Evolutionary conservation across 176 grass and related monocot species (phyloP).

Genomic region (Puya raimondii): DNA sequence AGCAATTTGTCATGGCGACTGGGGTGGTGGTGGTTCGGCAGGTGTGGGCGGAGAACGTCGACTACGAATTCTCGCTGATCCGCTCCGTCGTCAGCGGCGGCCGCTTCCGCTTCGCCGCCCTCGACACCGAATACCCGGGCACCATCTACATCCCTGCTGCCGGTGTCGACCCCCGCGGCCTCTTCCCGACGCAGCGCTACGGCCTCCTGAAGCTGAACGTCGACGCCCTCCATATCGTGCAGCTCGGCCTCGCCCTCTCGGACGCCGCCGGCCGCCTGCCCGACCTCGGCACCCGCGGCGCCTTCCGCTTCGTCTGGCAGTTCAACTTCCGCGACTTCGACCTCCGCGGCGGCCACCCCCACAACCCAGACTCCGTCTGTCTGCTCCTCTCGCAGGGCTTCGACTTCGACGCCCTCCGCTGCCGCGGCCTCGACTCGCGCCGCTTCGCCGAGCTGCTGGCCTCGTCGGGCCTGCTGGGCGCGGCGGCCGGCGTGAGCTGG

Average conservation of each 20-base stretch:
- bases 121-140: constrained; percentile 96
- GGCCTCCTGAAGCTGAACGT: constrained; percentile 57
- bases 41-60: constrained; percentile 78
- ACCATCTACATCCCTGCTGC: constrained; percentile 34
- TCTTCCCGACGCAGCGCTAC: constrained; percentile 49
- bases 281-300: constrained; percentile 63
- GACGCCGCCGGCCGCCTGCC: constrained; percentile 19
- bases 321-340: constrained; percentile 93
- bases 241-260: constrained; percentile 67
- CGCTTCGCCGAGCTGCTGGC: constrained; percentile 47
- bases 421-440: constrained; percentile 32
- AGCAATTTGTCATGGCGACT: no score
- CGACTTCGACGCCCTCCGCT: constrained; percentile 49
- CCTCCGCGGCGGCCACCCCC: constrained; percentile 35
- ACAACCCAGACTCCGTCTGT: constrained; percentile 38
- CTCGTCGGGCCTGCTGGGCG: constrained; percentile 60
- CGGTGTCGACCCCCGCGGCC: constrained; percentile 40
- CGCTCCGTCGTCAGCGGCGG: constrained; percentile 11
- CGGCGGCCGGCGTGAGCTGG: constrained; percentile 34
- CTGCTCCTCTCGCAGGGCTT: constrained; percentile 49
- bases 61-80: constrained; percentile 54
- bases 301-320: constrained; percentile 41
- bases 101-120: constrained; percentile 46
- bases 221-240: constrained; percentile 77
- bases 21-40: constrained; percentile 23